A percentile compares a stretch with the other conserved stretches of the same genome.
Conservation (phyloP, 805 yeast genomes). For the Dipodascus albidus region DNA sequence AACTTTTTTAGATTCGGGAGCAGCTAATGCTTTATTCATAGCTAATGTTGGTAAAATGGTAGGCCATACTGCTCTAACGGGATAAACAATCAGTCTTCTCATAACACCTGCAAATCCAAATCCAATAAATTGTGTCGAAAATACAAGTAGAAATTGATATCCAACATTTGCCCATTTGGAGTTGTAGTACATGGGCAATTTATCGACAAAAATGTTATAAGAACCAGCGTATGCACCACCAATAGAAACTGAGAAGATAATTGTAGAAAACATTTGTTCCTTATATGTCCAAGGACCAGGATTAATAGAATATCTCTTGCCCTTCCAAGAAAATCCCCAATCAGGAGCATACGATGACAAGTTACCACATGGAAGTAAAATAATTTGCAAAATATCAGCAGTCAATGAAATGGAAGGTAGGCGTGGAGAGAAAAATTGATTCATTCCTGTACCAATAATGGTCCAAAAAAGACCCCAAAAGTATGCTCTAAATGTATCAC, state of each 20-base stretch:
- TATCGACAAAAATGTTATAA: slow-evolving; percentile 11
- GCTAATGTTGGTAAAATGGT: slow-evolving; percentile 36
- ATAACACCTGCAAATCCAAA: slow-evolving; percentile 56
- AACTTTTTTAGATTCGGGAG: slow-evolving; percentile 30
- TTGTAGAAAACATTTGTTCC: slow-evolving; percentile 53
- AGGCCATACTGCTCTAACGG: slow-evolving; percentile 46
- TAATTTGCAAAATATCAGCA: slow-evolving; percentile 41
- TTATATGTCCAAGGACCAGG: slow-evolving; percentile 55
- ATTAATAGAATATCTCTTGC: slow-evolving; percentile 34
- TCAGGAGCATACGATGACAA: slow-evolving; percentile 31
- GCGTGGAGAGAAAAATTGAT: slow-evolving; percentile 37
- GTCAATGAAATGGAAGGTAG: slow-evolving; percentile 38
- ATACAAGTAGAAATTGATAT: slow-evolving; percentile 40
- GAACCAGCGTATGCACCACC: slow-evolving; percentile 6
- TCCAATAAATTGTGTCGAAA: slow-evolving; percentile 53
- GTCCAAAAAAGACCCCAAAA: slow-evolving; percentile 42
- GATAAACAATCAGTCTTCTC: slow-evolving; percentile 46
- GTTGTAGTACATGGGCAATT: slow-evolving; percentile 9
- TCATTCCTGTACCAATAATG: slow-evolving; percentile 28
- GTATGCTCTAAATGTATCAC: slow-evolving; percentile 44
- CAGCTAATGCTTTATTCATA: slow-evolving; percentile 36
- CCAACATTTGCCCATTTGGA: slow-evolving; percentile 29
- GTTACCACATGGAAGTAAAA: slow-evolving; percentile 50
- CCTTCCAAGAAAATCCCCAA: slow-evolving; percentile 30
- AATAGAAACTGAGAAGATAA: slow-evolving; percentile 27